Evolutionary conservation across 225 moss, liverwort and hornwort species (phyloP), one percentile per base, ranked within the genome.

Genomic region (Straminergon stramineum): DNA sequence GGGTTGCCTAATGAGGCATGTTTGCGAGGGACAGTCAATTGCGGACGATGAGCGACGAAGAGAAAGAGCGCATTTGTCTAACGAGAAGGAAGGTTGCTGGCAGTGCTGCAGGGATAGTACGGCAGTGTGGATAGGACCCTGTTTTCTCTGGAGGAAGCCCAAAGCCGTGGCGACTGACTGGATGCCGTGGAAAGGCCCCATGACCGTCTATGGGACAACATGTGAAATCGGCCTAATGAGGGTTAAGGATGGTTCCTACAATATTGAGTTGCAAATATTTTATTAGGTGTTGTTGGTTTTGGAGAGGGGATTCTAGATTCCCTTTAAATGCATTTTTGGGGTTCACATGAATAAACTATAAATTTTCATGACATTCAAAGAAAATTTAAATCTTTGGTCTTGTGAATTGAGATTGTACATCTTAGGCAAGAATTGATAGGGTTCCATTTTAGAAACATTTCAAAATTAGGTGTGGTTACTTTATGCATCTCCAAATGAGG

Each of bases 401-500:
- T 17, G 1, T 43, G 0, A 70, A 14, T 41, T 14, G 39, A 70
- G 7, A 43, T 43, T 43, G 10, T 43, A 43, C 3, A 28, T 43
- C 28, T 73, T 16, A 28, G 16, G 9, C 16, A 43, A 27, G 3
- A 73, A 43, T 43, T 6, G 27, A 73, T 17, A 27, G 10, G 27
- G 2, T 0, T 16, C 0, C 3, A 5, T 17, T 4, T 73, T 43
- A 43, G 10, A 27, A 43, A 73, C 0, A 73, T 0, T 1, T 43
- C 0, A 43, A 0, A 28, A 28, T 6, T 9, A 45, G 10, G 74
- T 43, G 3, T 43, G 0, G 0, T 17, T 74, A 45, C 6, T 43
- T 73, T 43, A 9, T 27, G 43, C 17, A 73, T 73, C 0, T 73
- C 5, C 0, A 43, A 0, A 43, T 3, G 9, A 73, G 2, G 17